These are phyloP conservation scores for Komagataella ulmi DNA, from an alignment of 805 yeast genomes.

Conservation along the genomic window DNA sequence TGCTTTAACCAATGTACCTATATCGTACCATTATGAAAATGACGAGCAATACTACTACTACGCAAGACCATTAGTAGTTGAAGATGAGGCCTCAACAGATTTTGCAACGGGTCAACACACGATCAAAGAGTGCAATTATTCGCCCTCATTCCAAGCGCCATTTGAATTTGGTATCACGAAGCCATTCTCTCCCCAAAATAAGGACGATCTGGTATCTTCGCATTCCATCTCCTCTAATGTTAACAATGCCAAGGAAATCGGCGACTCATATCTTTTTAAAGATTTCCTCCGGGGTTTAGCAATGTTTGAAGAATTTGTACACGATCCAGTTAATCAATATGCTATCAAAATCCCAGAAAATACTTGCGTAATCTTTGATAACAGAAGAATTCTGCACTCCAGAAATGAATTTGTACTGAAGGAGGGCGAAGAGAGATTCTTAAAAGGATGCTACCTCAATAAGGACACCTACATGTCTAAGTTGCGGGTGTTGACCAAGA, in stretches of 20 bases:
- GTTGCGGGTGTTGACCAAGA: conserved; percentile 21
- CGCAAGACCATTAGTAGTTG: conserved; percentile 50
- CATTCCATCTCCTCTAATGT: conserved; percentile 4
- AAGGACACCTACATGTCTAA: conserved; percentile 59
- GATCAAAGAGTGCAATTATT: conserved; percentile 52
- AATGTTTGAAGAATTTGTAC: conserved; percentile 46
- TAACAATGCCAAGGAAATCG: conserved; percentile 20
- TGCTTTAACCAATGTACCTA: conserved; percentile 48
- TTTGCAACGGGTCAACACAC: conserved; percentile 10
- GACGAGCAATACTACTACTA: conserved; percentile 49
- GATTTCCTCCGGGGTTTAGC: conserved; percentile 47
- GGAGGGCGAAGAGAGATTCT: conserved; percentile 39
- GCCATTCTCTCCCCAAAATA: conserved; percentile 12
- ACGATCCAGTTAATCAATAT: conserved; percentile 38
- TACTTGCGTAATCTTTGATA: conserved; percentile 55
- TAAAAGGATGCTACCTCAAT: conserved; percentile 67
- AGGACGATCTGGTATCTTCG: conserved; percentile 2
- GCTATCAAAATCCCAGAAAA: conserved; percentile 42
- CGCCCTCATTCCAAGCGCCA: conserved; percentile 81
- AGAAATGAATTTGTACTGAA: conserved; percentile 24
- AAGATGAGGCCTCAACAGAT: conserved; percentile 24
- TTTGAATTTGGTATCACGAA: conserved; percentile 42
- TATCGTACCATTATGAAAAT: conserved; percentile 56
- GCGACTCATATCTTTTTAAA: conserved; percentile 28
- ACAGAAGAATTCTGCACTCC: conserved; percentile 59